Evolutionary conservation across 306 rosid species (phyloP).

Genomic region (Fagus crenata): DNA sequence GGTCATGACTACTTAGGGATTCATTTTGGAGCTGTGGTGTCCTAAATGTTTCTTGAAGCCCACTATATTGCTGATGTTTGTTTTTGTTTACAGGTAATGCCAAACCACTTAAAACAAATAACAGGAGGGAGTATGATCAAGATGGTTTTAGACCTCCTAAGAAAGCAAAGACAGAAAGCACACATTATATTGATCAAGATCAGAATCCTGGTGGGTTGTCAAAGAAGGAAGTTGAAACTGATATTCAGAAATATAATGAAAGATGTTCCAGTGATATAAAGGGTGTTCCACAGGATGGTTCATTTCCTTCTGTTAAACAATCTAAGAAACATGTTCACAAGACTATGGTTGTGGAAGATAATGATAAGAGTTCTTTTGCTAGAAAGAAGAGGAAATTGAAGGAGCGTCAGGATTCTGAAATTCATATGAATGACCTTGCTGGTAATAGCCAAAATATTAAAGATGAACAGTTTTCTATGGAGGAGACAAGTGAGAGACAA

Average conservation of each 20-base stretch:
- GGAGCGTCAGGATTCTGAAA: not conserved
- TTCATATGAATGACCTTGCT: not conserved
- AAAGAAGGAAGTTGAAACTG: slow-evolving; percentile 46
- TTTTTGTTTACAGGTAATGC: slow-evolving; percentile 52
- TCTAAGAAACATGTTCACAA: not conserved
- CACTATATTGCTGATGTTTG: slow-evolving; percentile 9
- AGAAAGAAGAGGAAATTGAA: not conserved
- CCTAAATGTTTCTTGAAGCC: not conserved
- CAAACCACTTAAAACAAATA: slow-evolving; percentile 59
- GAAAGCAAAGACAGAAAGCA: slow-evolving; percentile 55
- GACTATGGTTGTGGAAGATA: not conserved
- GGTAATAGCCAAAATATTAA: not conserved
- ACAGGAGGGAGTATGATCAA: slow-evolving; percentile 57
- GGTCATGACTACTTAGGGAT: not conserved
- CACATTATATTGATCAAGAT: slow-evolving; percentile 52
- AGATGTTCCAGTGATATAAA: not conserved
- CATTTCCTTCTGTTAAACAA: slow-evolving; percentile 5
- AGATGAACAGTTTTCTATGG: not conserved
- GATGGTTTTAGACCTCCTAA: slow-evolving; percentile 66
- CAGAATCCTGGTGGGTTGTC: slow-evolving; percentile 5
- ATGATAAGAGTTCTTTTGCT: not conserved
- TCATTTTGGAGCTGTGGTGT: not conserved
- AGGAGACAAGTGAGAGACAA: slow-evolving; percentile 33
- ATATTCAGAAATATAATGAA: slow-evolving; percentile 33
- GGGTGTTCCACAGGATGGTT: not conserved